These are phyloP conservation scores for Fomitopsis pinicola DNA, from an alignment of 1,284 basidiomycete genomes.

Conservation along the genomic window DNA sequence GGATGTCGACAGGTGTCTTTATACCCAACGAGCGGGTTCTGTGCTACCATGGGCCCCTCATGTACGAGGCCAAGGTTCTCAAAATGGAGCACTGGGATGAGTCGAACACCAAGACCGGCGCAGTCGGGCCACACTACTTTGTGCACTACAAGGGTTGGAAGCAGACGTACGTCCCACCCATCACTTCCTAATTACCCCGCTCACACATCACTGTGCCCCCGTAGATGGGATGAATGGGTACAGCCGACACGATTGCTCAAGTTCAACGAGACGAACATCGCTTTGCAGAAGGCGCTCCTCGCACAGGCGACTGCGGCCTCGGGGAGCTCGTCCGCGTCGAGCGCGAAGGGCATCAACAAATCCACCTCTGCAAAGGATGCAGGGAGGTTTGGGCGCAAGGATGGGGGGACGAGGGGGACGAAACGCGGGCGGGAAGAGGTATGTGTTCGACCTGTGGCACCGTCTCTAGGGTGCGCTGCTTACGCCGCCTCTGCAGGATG, in stretches of 20 bases:
- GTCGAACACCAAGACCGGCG: constrained; percentile 60
- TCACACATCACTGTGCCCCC: neutral
- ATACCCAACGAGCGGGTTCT: constrained; percentile 75
- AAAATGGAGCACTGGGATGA: constrained; percentile 78
- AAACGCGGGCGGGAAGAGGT: constrained; percentile 64
- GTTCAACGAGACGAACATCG: constrained; percentile 80
- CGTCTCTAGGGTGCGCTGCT: neutral
- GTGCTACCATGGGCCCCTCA: constrained; percentile 91
- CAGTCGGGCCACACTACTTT: constrained; percentile 80
- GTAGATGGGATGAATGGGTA: constrained; percentile 98
- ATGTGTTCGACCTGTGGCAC: constrained; percentile 13
- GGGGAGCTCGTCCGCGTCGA: constrained; percentile 19
- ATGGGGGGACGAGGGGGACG: constrained; percentile 52
- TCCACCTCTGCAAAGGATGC: constrained; percentile 31
- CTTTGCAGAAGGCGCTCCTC: constrained; percentile 62
- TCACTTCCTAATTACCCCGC: neutral
- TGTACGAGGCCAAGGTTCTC: constrained; percentile 94
- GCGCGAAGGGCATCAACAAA: constrained; percentile 26
- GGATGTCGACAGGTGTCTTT: constrained; percentile 29
- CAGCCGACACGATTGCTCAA: constrained; percentile 82
- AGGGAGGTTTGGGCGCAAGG: constrained; percentile 37
- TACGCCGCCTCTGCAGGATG: constrained; percentile 41
- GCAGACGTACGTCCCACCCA: constrained; percentile 71
- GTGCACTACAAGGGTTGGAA: constrained; percentile 99
- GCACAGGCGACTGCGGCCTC: constrained; percentile 25